Evolutionary conservation across 345 rosid species (phyloP), one percentile per base, ranked within the genome.

Genomic region (Eucalyptus pauciflora): DNA sequence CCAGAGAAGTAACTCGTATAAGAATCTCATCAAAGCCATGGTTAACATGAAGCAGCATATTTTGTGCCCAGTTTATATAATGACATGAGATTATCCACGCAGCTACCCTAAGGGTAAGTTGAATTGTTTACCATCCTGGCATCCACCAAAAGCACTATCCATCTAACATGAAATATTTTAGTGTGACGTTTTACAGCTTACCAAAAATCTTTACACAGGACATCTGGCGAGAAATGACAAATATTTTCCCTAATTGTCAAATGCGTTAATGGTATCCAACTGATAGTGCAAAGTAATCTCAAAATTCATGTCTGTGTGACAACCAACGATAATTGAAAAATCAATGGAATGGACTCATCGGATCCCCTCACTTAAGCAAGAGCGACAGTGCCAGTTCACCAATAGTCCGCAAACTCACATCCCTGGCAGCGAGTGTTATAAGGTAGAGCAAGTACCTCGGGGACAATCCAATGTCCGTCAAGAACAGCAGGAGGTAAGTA

Each of bases 381-480:
- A 76, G 11, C 3, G 1, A 10, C 48, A 76, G 85, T 76, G 85
- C 29, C 6, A 33, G 24, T 10, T 71, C 81, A 33, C 81, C 25
- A 11, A 71, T 71, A 33, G 45, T 71, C 81, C 1, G 0, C 81
- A 79, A 33, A 86, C 87, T 50, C 81, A 33, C 12, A 86, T 52
- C 88, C 41, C 7, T 51, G 60, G 6, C 41, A n/a, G 29, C 9
- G 43, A 45, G 46, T 71, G 41, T 48, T n/a, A 71, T 54, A 27
- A 90, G 31, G 85, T 41, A 76, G 48, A 60, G 87, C 17, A 50
- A 52, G 50, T 87, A 96, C 99, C 96, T 96, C 4, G 97, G 96
- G 15, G 99, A 93, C 87, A 97, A 97, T 62, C 99, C 99, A 15
- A 96, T 97, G 71, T 97, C 97, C 18, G 98, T 95, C 91, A 97